Base-by-base conservation (phyloP, 139 green algal species). In the Tetraselmis chui region DNA sequence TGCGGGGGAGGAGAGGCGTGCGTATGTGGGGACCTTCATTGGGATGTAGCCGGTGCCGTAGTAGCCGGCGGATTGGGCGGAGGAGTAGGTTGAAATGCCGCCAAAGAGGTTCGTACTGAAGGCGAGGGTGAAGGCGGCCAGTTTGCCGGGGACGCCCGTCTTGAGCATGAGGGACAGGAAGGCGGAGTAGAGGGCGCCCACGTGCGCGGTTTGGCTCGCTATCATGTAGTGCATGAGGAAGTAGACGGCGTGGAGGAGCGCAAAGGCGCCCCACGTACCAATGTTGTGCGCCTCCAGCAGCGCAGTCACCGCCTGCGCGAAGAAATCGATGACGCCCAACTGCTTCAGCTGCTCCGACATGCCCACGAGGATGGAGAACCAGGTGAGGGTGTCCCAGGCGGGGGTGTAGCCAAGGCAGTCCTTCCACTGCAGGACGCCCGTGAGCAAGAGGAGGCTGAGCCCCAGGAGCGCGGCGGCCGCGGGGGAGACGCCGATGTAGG, bases 341-440 rank as follows among this genome's bases (percentile, higher is more conserved):
- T 30, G 28, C 23, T 30, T 80, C 22, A 80, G 77, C 77, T 80
- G 77, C 2, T 27, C 23, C 28, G 23, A 45, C 77, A 80, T 80
- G n/a, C 28, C 77, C 29, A 80, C 77, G 2, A 80, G 29, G 28
- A 80, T 32, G 24, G 77, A 31, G n/a, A 80, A 96, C 92, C 95
- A 99, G 80, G 93, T 93, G 75, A 99, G 93, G 0, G 95, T 99
- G 90, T 99, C 96, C 97, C 97, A 99, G 0, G 96, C 96, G 2
- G 93, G 92, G 1, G 89, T 92, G 89, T 99, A 98, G 1, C 88
- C 85, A 23, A 99, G 88, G 86, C 95, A 98, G 80, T 99, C 96
- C 28, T 91, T 83, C 95, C 95, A 98, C 23, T 89, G 90, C 45
- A 97, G 89, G 77, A 97, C 93, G 76, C 95, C 95, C 0, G 89